Evolutionary conservation across 441 rosid genomes (phyloP).

Genomic region (Metrosideros polymorpha): DNA sequence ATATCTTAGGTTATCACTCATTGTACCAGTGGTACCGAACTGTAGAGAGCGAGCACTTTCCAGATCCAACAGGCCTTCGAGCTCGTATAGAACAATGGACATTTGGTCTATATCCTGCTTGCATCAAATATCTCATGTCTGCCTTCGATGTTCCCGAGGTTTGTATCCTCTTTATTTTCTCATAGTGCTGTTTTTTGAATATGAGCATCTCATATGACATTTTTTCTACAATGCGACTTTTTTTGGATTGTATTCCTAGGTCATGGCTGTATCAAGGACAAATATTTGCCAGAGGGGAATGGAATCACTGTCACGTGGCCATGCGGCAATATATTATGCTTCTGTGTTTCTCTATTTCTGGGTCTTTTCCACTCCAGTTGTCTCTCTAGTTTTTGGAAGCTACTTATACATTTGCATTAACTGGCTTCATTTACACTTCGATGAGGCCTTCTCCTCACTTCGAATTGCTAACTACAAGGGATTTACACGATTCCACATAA

Average conservation of each 20-base stretch:
- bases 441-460: slow-evolving; percentile 97
- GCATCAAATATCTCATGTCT: slow-evolving; percentile 98
- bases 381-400: slow-evolving; percentile 92
- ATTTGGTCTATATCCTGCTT: slow-evolving; percentile 95
- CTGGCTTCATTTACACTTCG: slow-evolving; percentile 96
- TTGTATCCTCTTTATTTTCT: slow-evolving; percentile 1
- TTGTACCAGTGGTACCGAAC: slow-evolving; percentile 92
- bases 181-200: background rate
- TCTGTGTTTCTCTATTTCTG: slow-evolving; percentile 95
- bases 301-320: slow-evolving; percentile 75
- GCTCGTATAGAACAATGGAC: slow-evolving; percentile 97
- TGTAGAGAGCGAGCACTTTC: slow-evolving; percentile 94
- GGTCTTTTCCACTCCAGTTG: slow-evolving; percentile 97
- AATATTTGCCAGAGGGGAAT: slow-evolving; percentile 83
- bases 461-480: slow-evolving; percentile 98
- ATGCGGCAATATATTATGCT: slow-evolving; percentile 83
- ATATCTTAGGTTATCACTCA: slow-evolving; percentile 73
- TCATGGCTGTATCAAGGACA: slow-evolving; percentile 91
- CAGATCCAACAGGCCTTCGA: slow-evolving; percentile 98
- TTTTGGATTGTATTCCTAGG: slow-evolving; percentile 32
- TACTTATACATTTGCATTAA: slow-evolving; percentile 93
- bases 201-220: background rate
- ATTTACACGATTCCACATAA: slow-evolving; percentile 84
- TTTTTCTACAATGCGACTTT: background rate
- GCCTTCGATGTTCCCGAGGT: slow-evolving; percentile 99